Evolutionary conservation across 2,329 filamentous ascomycete genomes (phyloP), one percentile per base, ranked within the genome.

Genomic region (Fusarium denticulatum): DNA sequence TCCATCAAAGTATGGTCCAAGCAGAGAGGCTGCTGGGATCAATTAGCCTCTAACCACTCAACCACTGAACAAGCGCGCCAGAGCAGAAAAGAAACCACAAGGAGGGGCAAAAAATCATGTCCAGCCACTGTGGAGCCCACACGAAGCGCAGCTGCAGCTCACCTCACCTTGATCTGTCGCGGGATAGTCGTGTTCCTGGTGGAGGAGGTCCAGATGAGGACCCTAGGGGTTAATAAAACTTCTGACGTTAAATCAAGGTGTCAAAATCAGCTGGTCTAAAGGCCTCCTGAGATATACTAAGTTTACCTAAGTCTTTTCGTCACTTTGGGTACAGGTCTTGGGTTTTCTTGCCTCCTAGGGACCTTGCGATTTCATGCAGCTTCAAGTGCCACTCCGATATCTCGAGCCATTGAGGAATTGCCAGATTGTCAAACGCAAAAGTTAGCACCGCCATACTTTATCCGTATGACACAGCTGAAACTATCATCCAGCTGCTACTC

Each of bases 121-220:
- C 65, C 65, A 75, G 69, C 72, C 72, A 75, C 62, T 58, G 67
- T 71, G 73, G 76, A 70, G 36, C 58, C 63, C 50, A 45, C n/a
- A 58, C 52, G 61, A 68, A 65, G 61, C 43, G 37, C 42, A 67
- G 39, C 68, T 77, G 76, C 74, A 77, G 47, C 76, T 77, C 76
- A 77, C 65, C 76, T 77, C 76, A 77, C 65, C 45, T 71, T 68
- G 40, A 66, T 59, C 45, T 71, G 46, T 68, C 32, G 53, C 50
- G 49, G 60, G 66, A 49, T 59, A 58, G 61, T 73, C 30, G 42
- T 42, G 53, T 43, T 59, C 43, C 39, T 37, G 8, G 8, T 45
- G 43, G 57, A 71, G 63, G 67, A 65, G 47, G 67, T 42, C 24
- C 15, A 36, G 24, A 65, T 58, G 70, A 73, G 58, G 47, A 45